Evolutionary conservation across 75 land plant species (phyloP), one percentile per base, ranked within the genome.

Genomic region (Isoetes taiwanensis): DNA sequence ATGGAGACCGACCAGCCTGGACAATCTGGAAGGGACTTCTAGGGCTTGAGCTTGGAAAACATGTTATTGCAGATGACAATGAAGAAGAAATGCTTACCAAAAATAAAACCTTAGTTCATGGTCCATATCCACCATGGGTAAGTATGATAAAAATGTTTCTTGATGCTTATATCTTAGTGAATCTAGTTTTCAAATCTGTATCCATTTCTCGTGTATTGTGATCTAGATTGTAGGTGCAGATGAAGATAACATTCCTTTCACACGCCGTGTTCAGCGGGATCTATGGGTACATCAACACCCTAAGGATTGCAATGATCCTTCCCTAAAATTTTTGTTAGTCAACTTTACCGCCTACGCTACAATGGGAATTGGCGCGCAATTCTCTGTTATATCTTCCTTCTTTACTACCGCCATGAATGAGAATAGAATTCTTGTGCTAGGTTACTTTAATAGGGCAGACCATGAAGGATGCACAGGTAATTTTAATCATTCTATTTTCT

Each of bases 221-320:
- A 1, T 40, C 10, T 28, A 87, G 94, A 43, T 88, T 35, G 60
- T 65, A 32, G 95, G 95, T 46, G 80, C 82, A 4, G 95, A 88
- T 61, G 89, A 81, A 56, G 89, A 84, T 55, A 88, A 88, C 38
- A 65, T 78, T 16, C 89, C 95, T 6, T 53, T 84, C 14, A 88
- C 95, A n/a, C 73, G 89, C 64, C 74, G 61, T 60, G 95, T 81
- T 26, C 95, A 88, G 42, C 50, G 40, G n/a, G 95, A 88, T 52
- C 42, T 88, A 64, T 88, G 95, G 95, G 32, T 76, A 24, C 95
- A 84, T 62, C 95, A 88, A 58, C 95, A 88, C 46, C 95, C 95
- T 12, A 25, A 35, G 35, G 66, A 84, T 52, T 88, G 95, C 61
- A 62, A 34, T 41, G 78, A 81, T 62, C 71, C 79, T 27, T 56